These are phyloP conservation scores for Nakaseomyces sp. DNA, from an alignment of 1,139 yeast genomes.

Conservation along the genomic window DNA sequence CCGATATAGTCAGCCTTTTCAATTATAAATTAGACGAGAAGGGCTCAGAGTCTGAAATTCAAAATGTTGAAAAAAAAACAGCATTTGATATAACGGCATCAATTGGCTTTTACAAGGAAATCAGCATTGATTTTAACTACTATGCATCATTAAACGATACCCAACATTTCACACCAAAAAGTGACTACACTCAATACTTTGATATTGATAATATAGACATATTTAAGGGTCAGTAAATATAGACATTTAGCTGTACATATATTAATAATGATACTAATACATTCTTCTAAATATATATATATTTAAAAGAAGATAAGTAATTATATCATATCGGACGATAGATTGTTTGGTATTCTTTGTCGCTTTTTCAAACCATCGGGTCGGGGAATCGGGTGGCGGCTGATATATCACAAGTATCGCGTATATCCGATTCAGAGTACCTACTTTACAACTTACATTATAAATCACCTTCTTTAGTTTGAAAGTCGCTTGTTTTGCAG, in stretches of 20 bases:
- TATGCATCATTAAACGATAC: not conserved
- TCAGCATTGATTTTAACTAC: constrained; percentile 1
- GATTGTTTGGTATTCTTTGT: no score
- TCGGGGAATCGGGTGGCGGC: not conserved
- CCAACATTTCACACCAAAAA: not conserved
- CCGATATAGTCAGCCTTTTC: not conserved
- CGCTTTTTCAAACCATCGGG: not conserved
- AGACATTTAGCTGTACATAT: no score
- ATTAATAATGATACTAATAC: no score
- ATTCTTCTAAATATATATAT: no score
- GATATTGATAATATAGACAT: not conserved
- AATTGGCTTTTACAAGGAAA: not conserved
- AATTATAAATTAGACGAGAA: not conserved
- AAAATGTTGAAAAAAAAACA: not conserved
- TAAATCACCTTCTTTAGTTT: no score
- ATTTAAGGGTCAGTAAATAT: not conserved
- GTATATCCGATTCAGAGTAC: no score
- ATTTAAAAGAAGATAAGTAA: no score
- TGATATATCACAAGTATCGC: not conserved
- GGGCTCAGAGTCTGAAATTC: not conserved
- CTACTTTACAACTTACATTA: no score
- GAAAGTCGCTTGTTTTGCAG: no score
- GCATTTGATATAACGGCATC: constrained; percentile 1
- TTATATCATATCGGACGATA: not conserved
- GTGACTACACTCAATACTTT: not conserved